Evolutionary conservation across 208 protist species (phyloP).

Genomic region (Crithidia sp.): DNA sequence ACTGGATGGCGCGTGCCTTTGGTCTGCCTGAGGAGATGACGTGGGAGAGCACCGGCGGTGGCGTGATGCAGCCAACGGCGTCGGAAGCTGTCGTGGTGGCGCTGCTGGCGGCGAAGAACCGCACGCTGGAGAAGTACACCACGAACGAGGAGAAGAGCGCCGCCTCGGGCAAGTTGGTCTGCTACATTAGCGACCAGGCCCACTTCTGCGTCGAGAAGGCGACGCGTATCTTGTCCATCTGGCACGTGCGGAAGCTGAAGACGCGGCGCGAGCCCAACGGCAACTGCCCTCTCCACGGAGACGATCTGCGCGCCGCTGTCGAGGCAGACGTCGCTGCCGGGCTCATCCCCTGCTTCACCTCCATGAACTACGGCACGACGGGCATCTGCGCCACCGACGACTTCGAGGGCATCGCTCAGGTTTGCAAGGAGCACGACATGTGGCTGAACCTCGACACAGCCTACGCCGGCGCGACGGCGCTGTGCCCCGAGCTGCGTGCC

Average conservation of each 20-base stretch:
- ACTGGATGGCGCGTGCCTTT: constrained; percentile 57
- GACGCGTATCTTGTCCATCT: constrained; percentile 43
- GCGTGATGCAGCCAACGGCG: constrained; percentile 64
- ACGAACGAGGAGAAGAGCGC: constrained; percentile 29
- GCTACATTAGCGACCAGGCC: constrained; percentile 53
- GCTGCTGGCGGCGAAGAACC: constrained; percentile 56
- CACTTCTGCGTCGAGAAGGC: constrained; percentile 71
- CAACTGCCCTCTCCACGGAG: constrained; percentile 50
- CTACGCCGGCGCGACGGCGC: constrained; percentile 55
- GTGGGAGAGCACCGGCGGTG: constrained; percentile 47
- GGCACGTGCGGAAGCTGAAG: constrained; percentile 35
- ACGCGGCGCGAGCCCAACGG: constrained; percentile 31
- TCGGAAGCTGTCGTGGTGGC: constrained; percentile 48
- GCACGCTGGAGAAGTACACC: constrained; percentile 23
- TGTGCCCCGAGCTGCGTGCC: constrained; percentile 61
- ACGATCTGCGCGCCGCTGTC: constrained; percentile 38
- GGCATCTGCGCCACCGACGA: constrained; percentile 60
- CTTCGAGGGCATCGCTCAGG: constrained; percentile 40
- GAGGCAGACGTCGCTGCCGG: constrained; percentile 49
- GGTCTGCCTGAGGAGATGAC: constrained; percentile 52
- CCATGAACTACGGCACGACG: constrained; percentile 62
- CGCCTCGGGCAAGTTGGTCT: constrained; percentile 43
- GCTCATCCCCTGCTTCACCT: constrained; percentile 58
- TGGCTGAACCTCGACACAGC: constrained; percentile 74
- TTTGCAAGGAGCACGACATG: constrained; percentile 38